These are phyloP conservation scores for Geotrichum restrictum DNA, from an alignment of 1,139 yeast genomes.

Conservation along the genomic window DNA sequence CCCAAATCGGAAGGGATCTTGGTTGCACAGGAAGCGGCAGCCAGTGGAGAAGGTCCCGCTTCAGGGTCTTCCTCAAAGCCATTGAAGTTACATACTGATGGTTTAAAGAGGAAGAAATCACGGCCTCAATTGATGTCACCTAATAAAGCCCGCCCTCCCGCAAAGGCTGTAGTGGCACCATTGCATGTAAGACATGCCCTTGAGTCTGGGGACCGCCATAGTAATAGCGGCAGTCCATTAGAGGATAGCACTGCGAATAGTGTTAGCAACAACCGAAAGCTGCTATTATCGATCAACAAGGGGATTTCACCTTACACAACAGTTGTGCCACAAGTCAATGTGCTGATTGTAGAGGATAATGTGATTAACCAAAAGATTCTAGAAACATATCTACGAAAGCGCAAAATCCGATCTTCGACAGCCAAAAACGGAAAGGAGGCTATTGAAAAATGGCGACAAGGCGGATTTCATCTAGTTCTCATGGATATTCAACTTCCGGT, in stretches of 20 bases:
- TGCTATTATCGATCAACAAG: conserved; percentile 18
- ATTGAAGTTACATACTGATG: background rate
- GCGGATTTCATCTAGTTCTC: conserved; percentile 85
- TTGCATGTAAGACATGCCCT: background rate
- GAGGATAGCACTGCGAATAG: background rate
- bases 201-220: background rate
- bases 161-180: background rate
- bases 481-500: conserved; percentile 96
- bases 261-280: conserved; percentile 15
- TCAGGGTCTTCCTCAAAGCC: background rate
- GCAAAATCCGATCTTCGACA: conserved; percentile 76
- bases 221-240: background rate
- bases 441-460: conserved; percentile 83
- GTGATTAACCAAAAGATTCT: conserved; percentile 89
- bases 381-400: conserved; percentile 84
- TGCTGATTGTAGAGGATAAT: conserved; percentile 91
- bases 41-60: too few species aligned
- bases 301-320: conserved; percentile 20
- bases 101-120: background rate
- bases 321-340: conserved; percentile 70
- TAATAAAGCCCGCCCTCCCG: background rate
- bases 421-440: conserved; percentile 94
- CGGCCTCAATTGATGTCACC: background rate
- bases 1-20: background rate
- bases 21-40: background rate